Conservation (phyloP, 1,139 yeast genomes). For the Geotrichum carabidarum region DNA sequence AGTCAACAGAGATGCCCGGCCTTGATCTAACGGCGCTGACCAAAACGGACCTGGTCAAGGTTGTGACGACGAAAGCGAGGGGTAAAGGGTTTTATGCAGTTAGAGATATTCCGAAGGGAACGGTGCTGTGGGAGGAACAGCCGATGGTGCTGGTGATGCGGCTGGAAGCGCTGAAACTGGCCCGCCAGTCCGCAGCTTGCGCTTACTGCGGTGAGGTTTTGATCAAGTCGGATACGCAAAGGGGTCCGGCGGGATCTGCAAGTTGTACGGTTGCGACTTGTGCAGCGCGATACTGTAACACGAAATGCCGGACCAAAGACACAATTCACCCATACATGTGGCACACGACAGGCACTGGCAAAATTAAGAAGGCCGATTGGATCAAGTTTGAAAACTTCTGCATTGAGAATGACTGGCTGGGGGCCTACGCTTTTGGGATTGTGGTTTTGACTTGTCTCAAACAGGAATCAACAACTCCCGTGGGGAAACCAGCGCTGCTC, state of each 20-base stretch:
- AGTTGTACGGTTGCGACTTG: constrained; percentile 22
- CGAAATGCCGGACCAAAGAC: constrained; percentile 35
- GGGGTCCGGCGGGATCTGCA: constrained; percentile 10
- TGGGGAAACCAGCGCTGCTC: constrained; percentile 41
- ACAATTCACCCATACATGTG: constrained; percentile 50
- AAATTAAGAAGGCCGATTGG: constrained; percentile 51
- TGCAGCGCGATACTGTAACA: constrained; percentile 30
- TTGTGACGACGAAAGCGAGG: constrained; percentile 37
- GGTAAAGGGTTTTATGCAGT: constrained; percentile 38
- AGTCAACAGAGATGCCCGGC: constrained; percentile 47
- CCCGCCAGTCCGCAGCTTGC: constrained; percentile 69
- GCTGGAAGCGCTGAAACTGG: constrained; percentile 58
- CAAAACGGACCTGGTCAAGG: constrained; percentile 40
- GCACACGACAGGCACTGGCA: constrained; percentile 40
- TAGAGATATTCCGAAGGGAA: constrained; percentile 42
- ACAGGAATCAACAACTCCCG: constrained; percentile 56
- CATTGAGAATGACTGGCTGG: constrained; percentile 61
- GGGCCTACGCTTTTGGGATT: constrained; percentile 60
- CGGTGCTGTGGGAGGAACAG: constrained; percentile 53
- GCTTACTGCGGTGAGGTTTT: constrained; percentile 49
- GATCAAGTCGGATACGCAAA: neutral
- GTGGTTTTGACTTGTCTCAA: constrained; percentile 60
- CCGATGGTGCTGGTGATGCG: constrained; percentile 71
- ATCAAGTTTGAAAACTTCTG: constrained; percentile 56
- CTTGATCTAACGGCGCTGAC: constrained; percentile 23